Base-by-base conservation (phyloP, 1,284 basidiomycete species). In the Apiotrichum montevideense region DNA sequence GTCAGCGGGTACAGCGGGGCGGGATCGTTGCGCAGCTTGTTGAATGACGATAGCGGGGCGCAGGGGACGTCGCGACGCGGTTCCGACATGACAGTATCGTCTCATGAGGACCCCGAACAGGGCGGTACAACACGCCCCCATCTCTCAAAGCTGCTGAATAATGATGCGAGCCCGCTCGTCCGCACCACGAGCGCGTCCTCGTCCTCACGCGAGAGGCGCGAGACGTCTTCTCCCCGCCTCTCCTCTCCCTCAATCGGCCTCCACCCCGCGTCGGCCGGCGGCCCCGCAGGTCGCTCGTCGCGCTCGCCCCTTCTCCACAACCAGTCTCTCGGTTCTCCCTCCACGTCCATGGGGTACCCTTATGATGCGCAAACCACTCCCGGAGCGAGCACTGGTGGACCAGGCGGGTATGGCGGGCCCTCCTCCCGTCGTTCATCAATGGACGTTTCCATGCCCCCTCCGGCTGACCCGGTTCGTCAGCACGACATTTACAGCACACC, bases 91-190 rank as follows among this genome's bases (percentile, higher is more conserved):
- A 58, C 57, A 0, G 57, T 50, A 2, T 56, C 57, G 15, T 54
- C 53, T 11, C 46, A 55, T 42, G 56, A 59, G 49, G 62, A 63
- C 11, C 6, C 41, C n/a, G 50, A 58, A 5, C 53, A 44, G 13
- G 21, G 21, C 21, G 21, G 21, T 21, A 46, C 46, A 11, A 48
- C 35, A 6, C 53, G 60, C n/a, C 55, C 57, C 4, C 51, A 56
- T 29, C 60, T 73, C 41, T 43, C 67, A 14, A 62, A 63, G 35
- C 54, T 73, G 10, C 52, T 73, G 33, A 73, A 70, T 35, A 73
- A 67, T 46, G 61, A 64, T 9, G 48, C 56, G 34, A 48, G 35
- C 34, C 45, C 56, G 4, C 49, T 58, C 4, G 47, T 47, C 5
- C 52, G 56, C 14, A 42, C 50, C 14, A 43, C 41, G 4, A 53